Percentiles rank a stretch among this genome's conserved stretches.
Evolutionary conservation across 441 rosid species (phyloP).

Genomic region (Aquilaria agallochum): DNA sequence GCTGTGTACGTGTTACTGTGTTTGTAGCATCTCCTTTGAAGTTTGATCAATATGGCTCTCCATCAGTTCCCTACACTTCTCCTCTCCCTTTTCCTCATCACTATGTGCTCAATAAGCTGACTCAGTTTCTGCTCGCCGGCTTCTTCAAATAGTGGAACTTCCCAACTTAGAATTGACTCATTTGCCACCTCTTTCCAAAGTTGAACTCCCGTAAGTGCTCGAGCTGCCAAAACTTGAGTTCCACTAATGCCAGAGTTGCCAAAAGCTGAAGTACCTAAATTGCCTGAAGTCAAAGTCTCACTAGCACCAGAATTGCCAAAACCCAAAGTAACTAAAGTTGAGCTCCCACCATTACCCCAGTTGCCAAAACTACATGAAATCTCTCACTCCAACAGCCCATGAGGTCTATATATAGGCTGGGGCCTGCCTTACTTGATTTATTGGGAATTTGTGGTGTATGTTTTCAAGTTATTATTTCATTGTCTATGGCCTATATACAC

Average conservation of each 20-base stretch:
- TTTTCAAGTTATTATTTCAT: too few relatives aligned
- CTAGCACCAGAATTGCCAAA: neutral
- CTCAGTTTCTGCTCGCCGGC: neutral
- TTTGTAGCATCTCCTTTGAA: neutral
- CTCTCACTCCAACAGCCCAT: neutral
- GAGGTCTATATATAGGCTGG: too few relatives aligned
- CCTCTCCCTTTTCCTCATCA: neutral
- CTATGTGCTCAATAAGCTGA: neutral
- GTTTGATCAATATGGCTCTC: neutral
- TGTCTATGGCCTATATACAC: too few relatives aligned
- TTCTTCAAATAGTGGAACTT: neutral
- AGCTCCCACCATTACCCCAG: neutral
- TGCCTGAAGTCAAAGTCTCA: too few relatives aligned
- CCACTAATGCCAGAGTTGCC: too few relatives aligned
- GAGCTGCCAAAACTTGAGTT: neutral
- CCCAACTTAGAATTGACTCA: neutral
- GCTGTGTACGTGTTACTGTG: too few relatives aligned
- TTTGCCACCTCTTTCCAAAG: neutral
- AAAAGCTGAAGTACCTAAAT: too few relatives aligned
- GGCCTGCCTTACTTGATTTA: too few relatives aligned
- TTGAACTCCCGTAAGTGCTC: constrained; percentile 1
- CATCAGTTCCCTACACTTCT: neutral
- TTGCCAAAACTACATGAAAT: neutral
- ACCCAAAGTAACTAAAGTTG: neutral
- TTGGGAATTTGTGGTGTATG: too few relatives aligned